Conservation (phyloP, 2,329 filamentous ascomycete species). For the Colletotrichum lentis region DNA sequence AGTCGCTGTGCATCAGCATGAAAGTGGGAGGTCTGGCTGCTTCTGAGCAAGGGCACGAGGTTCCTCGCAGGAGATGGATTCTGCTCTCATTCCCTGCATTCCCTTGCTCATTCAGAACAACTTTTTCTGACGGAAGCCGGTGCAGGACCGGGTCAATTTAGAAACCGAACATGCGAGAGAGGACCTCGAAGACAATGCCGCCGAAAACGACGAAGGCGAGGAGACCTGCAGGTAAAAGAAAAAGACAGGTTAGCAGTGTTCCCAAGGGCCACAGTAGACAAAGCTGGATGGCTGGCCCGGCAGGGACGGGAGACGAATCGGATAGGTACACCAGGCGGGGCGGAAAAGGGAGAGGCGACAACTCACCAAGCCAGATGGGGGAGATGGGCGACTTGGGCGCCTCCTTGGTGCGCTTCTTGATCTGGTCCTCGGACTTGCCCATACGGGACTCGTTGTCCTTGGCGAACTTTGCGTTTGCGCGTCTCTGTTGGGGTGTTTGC, state of each 20-base stretch:
- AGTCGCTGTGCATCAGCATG: background rate
- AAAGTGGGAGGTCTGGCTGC: background rate
- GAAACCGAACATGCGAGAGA: constrained; percentile 60
- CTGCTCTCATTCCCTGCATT: background rate
- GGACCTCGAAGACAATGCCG: constrained; percentile 65
- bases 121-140: constrained; percentile 4
- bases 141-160: background rate
- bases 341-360: background rate
- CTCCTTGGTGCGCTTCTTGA: constrained; percentile 69
- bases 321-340: background rate
- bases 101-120: background rate
- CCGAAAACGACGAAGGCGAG: constrained; percentile 70
- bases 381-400: constrained; percentile 68
- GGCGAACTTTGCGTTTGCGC: constrained; percentile 80
- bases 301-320: background rate
- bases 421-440: constrained; percentile 73
- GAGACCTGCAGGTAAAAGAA: constrained; percentile 51
- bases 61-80: background rate
- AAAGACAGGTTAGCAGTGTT: constrained; percentile 13
- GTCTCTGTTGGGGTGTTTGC: constrained; percentile 85
- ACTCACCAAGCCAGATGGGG: constrained; percentile 69
- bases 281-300: constrained; percentile 1
- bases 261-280: background rate
- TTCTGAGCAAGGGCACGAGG: background rate
- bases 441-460: constrained; percentile 76